Percentiles rank a stretch among this genome's conserved stretches.
phyloP scores from a whole-genome alignment of 495 filamentous ascomycete genomes.

The Pseudomonodictys pantanalensis region DNA sequence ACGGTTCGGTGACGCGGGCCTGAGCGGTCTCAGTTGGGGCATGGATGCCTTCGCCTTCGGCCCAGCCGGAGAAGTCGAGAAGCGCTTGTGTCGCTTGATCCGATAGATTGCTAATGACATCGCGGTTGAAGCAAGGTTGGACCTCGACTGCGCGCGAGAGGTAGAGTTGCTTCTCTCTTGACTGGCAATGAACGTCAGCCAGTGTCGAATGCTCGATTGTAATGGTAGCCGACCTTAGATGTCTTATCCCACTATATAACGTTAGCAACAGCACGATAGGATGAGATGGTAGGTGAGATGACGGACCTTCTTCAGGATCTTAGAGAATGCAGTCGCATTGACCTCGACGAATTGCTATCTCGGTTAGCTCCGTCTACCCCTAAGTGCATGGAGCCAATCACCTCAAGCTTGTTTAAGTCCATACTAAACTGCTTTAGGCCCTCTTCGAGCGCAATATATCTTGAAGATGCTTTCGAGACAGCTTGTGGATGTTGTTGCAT shows the following conservation, averaged over 20 bases:
- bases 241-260: conserved; percentile 89
- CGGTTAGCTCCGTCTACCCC: conserved; percentile 4
- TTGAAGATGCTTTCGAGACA: conserved; percentile 80
- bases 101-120: conserved; percentile 92
- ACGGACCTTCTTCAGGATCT: conserved; percentile 89
- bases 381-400: conserved; percentile 28
- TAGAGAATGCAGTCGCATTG: conserved; percentile 95
- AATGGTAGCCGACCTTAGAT: conserved; percentile 64
- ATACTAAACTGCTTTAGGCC: conserved; percentile 95
- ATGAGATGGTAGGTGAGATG: background rate
- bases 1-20: background rate
- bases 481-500: conserved; percentile 68
- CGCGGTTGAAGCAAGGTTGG: conserved; percentile 94
- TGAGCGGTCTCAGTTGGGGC: conserved; percentile 48
- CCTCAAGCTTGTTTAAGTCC: conserved; percentile 91
- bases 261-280: conserved; percentile 33
- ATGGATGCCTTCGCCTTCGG: conserved; percentile 85
- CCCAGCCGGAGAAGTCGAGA: conserved; percentile 92
- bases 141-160: conserved; percentile 94
- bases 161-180: conserved; percentile 95
- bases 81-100: conserved; percentile 93
- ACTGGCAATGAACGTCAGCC: conserved; percentile 51
- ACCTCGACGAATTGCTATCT: conserved; percentile 87
- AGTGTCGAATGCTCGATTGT: conserved; percentile 8
- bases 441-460: conserved; percentile 89